phyloP scores from a whole-genome alignment of 805 yeast genomes.

The Sugiyamaella mastotermitis region DNA sequence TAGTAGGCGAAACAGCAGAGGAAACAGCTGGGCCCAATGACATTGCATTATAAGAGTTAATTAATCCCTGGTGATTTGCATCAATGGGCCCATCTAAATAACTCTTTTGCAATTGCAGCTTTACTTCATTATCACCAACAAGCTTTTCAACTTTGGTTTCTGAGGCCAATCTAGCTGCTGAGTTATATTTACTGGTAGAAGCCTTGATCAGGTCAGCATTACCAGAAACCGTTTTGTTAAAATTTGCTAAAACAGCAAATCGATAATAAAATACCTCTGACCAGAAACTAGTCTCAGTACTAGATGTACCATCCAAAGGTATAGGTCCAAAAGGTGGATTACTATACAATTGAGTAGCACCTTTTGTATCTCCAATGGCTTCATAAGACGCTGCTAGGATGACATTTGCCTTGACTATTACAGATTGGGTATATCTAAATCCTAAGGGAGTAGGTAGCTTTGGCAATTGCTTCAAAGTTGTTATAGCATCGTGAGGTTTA shows the following conservation, averaged over 20 bases:
- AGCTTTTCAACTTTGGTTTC: neutral
- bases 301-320: constrained; percentile 19
- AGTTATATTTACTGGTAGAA: no score
- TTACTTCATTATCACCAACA: neutral
- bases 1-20: no score
- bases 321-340: constrained; percentile 5
- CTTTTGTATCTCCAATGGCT: constrained; percentile 12
- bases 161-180: no score
- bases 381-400: constrained; percentile 23
- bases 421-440: constrained; percentile 15
- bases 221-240: neutral
- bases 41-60: no score
- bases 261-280: constrained; percentile 28
- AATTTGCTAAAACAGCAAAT: constrained; percentile 1
- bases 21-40: no score
- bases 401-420: constrained; percentile 18
- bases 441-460: constrained; percentile 8
- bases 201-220: neutral
- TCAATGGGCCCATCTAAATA: neutral
- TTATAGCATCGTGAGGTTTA: constrained; percentile 13
- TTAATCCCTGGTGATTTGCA: no score
- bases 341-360: constrained; percentile 16
- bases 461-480: constrained; percentile 9
- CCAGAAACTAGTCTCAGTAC: constrained; percentile 38
- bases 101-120: neutral